Percentiles rank a stretch among this genome's conserved stretches.
These are phyloP conservation scores for Aspergillus proliferans DNA, from an alignment of 2,329 filamentous ascomycete genomes.

Conservation along the genomic window DNA sequence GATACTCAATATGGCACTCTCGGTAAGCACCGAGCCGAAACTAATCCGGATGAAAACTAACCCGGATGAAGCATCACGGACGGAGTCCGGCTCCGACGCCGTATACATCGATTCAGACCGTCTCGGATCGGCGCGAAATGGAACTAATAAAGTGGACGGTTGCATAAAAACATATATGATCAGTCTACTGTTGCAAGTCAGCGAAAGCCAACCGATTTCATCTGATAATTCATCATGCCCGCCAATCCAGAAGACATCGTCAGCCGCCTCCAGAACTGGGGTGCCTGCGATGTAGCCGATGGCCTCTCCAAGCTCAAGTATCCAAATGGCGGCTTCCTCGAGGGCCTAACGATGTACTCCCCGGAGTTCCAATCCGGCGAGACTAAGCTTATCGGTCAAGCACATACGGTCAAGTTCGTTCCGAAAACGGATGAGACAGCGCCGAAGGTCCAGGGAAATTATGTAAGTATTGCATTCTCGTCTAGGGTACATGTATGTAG, in stretches of 20 bases:
- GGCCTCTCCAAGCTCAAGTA: conserved; percentile 3
- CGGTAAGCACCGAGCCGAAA: too few species aligned
- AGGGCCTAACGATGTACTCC: conserved; percentile 51
- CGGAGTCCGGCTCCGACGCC: too few species aligned
- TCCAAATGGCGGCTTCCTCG: conserved; percentile 47
- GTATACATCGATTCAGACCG: too few species aligned
- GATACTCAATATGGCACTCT: too few species aligned
- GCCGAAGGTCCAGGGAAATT: conserved; percentile 43
- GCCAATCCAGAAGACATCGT: background rate
- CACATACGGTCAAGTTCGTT: conserved; percentile 51
- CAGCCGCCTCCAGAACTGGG: background rate
- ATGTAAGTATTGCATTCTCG: conserved; percentile 29
- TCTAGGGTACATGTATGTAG: background rate
- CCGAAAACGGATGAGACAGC: conserved; percentile 39
- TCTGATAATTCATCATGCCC: background rate
- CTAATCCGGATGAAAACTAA: too few species aligned
- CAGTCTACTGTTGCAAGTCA: too few species aligned
- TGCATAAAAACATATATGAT: too few species aligned
- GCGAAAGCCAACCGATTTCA: background rate
- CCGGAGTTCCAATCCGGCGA: conserved; percentile 45
- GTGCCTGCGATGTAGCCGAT: background rate
- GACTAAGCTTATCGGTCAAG: conserved; percentile 51
- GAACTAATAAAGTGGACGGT: too few species aligned
- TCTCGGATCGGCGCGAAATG: too few species aligned
- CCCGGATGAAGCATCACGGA: too few species aligned